Evolutionary conservation across 805 yeast genomes (phyloP).

Genomic region (Suhomyces sp.): DNA sequence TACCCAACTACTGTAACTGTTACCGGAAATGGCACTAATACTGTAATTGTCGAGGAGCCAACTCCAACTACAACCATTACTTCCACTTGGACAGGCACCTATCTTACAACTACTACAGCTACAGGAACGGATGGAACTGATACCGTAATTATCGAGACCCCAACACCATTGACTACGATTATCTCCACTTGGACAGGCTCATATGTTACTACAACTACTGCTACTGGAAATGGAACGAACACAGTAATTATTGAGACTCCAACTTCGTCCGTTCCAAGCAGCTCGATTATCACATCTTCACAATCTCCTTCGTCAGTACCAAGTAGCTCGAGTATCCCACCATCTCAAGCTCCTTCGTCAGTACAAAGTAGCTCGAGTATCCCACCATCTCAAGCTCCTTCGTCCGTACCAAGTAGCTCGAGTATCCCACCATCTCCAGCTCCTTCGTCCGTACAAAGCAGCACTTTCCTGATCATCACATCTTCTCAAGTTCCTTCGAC

Average conservation of each 20-base stretch:
- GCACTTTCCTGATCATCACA: neutral
- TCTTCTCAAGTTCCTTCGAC: neutral
- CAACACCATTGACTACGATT: conserved; percentile 7
- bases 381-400: neutral
- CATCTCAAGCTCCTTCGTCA: neutral
- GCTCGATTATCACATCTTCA: neutral
- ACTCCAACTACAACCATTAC: conserved; percentile 8
- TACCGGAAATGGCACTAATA: conserved; percentile 8
- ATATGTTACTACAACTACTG: conserved; percentile 4
- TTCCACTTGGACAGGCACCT: conserved; percentile 9
- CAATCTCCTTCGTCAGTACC: neutral
- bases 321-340: neutral
- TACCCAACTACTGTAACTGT: conserved; percentile 18
- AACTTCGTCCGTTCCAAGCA: conserved; percentile 6
- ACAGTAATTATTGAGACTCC: conserved; percentile 15
- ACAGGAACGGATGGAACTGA: conserved; percentile 9
- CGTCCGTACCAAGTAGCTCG: neutral
- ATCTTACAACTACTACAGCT: conserved; percentile 3
- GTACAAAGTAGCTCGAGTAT: neutral
- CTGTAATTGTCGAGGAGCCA: conserved; percentile 14
- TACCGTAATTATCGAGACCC: conserved; percentile 6
- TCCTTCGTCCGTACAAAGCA: neutral
- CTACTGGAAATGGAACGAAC: conserved; percentile 8
- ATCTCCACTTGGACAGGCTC: conserved; percentile 9
- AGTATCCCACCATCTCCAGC: neutral